Evolutionary conservation across 2,329 filamentous ascomycete genomes (phyloP), one percentile per base, ranked within the genome.

Genomic region (Beauveria pseudobassiana): DNA sequence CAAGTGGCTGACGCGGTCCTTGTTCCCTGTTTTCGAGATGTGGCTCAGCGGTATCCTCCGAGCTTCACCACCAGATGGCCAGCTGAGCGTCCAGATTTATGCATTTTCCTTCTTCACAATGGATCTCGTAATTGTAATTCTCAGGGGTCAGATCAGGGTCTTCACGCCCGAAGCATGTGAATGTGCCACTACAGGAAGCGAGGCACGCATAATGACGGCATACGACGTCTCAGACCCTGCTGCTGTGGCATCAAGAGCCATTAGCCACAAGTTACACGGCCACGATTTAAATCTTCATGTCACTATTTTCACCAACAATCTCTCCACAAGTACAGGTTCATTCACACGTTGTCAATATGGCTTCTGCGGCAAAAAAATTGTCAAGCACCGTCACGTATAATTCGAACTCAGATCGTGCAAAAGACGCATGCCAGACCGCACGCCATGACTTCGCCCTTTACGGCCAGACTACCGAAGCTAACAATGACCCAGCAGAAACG

Each of bases 41-140:
- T 57, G 54, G 54, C 54, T 57, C 54, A 57, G 26, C 54, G 54
- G 54, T 26, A 57, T 28, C 54, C 40, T 57, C 54, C 54, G 54
- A 57, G 30, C 30, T 34, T 34, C 30, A 34, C 10, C 10, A 34
- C 34, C 34, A 38, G 34, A 16, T 38, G 34, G 12, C 12, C 12
- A 16, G 34, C 34, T 38, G 34, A 16, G 34, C 14, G 34, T 38
- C 12, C 34, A 16, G 34, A 12, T 38, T 38, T 38, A 16, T 38
- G 5, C 10, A 38, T 6, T 38, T 16, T 6, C 5, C 14, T 16
- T 38, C 12, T 38, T 38, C 12, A 48, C 45, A 24, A 24, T 8
- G 6, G 5, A 24, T 24, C 6, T 48, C 12, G 45, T 51, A 18
- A 22, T 12, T 30, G n/a, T 34, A 34, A 52, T 38, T 20, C 8